Evolutionary conservation across 345 rosid genomes (phyloP).

Genomic region (Sisymbrium irio): DNA sequence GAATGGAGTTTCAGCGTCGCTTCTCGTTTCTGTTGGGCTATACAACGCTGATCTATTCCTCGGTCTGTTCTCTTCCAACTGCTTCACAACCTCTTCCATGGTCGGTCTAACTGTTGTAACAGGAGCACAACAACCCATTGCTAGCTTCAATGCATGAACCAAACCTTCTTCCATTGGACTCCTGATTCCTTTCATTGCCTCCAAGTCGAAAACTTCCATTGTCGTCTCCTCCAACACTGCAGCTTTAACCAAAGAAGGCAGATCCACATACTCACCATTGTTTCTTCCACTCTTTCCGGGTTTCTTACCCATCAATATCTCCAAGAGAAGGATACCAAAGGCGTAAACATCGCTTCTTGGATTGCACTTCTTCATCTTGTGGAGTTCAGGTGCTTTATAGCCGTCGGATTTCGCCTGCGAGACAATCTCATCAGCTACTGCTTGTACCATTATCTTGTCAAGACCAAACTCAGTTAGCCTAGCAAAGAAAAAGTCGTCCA

Average conservation of each 20-base stretch:
- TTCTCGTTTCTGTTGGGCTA: constrained; percentile 86
- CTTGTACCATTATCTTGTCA: constrained; percentile 85
- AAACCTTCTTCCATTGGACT: constrained; percentile 97
- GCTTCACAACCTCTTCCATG: constrained; percentile 97
- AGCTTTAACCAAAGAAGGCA: constrained; percentile 87
- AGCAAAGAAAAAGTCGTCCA: constrained; percentile 81
- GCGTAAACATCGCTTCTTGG: constrained; percentile 93
- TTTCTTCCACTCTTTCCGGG: constrained; percentile 77
- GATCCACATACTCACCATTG: constrained; percentile 54
- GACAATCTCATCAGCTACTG: constrained; percentile 90
- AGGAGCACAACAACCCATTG: constrained; percentile 99
- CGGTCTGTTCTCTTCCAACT: constrained; percentile 92
- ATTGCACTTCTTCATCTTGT: constrained; percentile 92
- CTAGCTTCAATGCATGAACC: constrained; percentile 92
- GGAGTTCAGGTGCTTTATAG: constrained; percentile 95
- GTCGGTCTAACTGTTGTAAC: constrained; percentile 86
- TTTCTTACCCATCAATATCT: constrained; percentile 86
- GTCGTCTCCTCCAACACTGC: constrained; percentile 96
- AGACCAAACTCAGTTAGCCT: constrained; percentile 92
- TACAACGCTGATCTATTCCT: constrained; percentile 93
- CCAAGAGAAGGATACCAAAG: constrained; percentile 84
- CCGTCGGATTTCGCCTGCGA: constrained; percentile 83
- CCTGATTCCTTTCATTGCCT: constrained; percentile 78
- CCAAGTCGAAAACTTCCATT: constrained; percentile 89
- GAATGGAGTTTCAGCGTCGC: constrained; percentile 77